A percentile compares a stretch with the other conserved stretches of the same genome.
phyloP scores from a whole-genome alignment of 2,329 filamentous ascomycete genomes.

The Escovopsis weberi region DNA sequence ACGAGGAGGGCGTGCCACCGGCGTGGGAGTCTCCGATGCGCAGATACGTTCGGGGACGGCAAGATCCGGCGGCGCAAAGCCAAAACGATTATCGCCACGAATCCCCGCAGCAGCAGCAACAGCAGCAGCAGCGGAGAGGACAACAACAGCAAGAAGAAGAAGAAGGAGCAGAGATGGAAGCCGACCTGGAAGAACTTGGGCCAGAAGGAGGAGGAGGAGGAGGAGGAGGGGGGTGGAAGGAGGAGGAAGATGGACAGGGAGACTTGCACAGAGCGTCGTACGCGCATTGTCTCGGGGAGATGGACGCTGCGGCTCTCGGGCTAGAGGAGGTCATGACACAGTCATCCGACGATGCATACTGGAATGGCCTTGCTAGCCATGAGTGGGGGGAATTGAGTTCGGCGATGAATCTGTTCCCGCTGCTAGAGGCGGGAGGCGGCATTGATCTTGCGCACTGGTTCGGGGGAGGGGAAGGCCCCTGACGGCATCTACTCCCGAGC shows the following conservation, averaged over 20 bases:
- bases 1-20: too few relatives aligned
- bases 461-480: background rate
- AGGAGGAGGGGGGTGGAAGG: too few relatives aligned
- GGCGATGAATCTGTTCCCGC: conserved; percentile 34
- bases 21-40: too few relatives aligned
- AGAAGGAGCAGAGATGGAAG: too few relatives aligned
- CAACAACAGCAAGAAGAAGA: too few relatives aligned
- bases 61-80: too few relatives aligned
- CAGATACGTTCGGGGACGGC: too few relatives aligned
- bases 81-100: too few relatives aligned
- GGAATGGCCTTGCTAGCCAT: conserved; percentile 21
- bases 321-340: conserved; percentile 23
- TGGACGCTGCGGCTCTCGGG: conserved; percentile 24
- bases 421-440: conserved; percentile 36
- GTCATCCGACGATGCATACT: conserved; percentile 27
- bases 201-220: too few relatives aligned
- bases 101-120: conserved; percentile 4
- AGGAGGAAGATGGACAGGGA: too few relatives aligned
- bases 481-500: too few relatives aligned
- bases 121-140: conserved; percentile 10
- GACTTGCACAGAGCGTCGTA: conserved; percentile 12
- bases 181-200: too few relatives aligned
- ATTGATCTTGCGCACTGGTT: conserved; percentile 33
- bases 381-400: conserved; percentile 27
- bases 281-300: conserved; percentile 19